Conservation (phyloP, 306 rosid genomes). For the Rosa chinensis region DNA sequence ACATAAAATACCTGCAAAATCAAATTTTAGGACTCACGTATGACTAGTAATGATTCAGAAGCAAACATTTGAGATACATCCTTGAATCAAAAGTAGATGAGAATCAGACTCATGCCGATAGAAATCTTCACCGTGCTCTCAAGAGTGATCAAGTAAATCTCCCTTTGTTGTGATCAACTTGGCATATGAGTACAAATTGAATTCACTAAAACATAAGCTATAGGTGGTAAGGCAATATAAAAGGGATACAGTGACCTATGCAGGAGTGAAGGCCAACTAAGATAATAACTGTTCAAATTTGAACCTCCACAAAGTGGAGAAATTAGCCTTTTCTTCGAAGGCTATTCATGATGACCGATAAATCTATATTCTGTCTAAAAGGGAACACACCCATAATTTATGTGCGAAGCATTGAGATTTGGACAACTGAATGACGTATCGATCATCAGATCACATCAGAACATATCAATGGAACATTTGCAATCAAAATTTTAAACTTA, state of each 20-base stretch:
- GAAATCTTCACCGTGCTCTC: not conserved
- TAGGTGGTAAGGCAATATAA: not conserved
- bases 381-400: not conserved
- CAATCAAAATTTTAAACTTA: conserved; percentile 33
- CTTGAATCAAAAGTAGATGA: not conserved
- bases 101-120: not conserved
- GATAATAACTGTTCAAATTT: not conserved
- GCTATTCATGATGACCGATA: not conserved
- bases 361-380: not conserved
- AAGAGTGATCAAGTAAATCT: not conserved
- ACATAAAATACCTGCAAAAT: conserved; percentile 89
- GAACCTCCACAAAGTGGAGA: not conserved
- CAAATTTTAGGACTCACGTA: not conserved
- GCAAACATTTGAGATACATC: conserved; percentile 1
- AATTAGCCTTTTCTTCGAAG: too few relatives aligned
- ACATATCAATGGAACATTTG: conserved; percentile 1
- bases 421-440: not conserved
- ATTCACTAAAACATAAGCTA: not conserved
- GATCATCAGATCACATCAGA: not conserved
- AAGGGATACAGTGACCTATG: not conserved
- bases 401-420: not conserved
- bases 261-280: not conserved
- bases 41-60: not conserved
- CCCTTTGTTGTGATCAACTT: not conserved
- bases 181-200: not conserved